These are phyloP conservation scores for Syncephalastrum contaminatum DNA, from an alignment of 371 early-diverging fungal species.

Conservation along the genomic window DNA sequence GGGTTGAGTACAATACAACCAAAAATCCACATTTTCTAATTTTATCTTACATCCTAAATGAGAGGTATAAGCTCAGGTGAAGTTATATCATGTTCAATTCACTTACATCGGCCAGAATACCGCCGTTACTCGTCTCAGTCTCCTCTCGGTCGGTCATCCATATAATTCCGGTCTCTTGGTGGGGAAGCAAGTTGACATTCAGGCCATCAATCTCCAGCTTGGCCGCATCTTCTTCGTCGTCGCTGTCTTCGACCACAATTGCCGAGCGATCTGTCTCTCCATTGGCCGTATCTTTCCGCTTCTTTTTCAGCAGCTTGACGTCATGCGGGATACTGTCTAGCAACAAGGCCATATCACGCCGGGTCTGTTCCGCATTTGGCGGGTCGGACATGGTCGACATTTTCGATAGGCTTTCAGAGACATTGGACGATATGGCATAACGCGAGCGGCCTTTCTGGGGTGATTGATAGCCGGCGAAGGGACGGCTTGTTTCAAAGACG, in stretches of 20 bases:
- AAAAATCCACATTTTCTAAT: not conserved
- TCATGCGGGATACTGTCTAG: conserved; percentile 41
- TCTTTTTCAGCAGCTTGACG: not conserved
- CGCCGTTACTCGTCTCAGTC: conserved; percentile 57
- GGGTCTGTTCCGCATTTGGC: conserved; percentile 16
- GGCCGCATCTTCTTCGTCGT: conserved; percentile 5
- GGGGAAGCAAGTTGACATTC: conserved; percentile 30
- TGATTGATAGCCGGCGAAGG: not conserved
- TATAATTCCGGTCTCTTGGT: conserved; percentile 39
- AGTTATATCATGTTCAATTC: not conserved
- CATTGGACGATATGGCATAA: too few relatives aligned
- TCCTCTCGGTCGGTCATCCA: conserved; percentile 53
- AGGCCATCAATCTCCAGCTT: conserved; percentile 31
- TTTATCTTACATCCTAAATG: conserved; percentile 25
- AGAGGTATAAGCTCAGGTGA: not conserved
- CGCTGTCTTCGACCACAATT: not conserved
- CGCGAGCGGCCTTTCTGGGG: too few relatives aligned
- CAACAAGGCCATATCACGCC: conserved; percentile 34
- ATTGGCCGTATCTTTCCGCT: too few relatives aligned
- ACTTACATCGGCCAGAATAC: conserved; percentile 75
- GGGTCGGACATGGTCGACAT: not conserved
- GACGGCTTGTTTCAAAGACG: not conserved
- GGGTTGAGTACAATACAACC: not conserved
- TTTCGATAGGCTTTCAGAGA: too few relatives aligned
- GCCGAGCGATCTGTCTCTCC: not conserved